Evolutionary conservation across 768 basidiomycete genomes (phyloP).

Genomic region (Amanita phalloides): DNA sequence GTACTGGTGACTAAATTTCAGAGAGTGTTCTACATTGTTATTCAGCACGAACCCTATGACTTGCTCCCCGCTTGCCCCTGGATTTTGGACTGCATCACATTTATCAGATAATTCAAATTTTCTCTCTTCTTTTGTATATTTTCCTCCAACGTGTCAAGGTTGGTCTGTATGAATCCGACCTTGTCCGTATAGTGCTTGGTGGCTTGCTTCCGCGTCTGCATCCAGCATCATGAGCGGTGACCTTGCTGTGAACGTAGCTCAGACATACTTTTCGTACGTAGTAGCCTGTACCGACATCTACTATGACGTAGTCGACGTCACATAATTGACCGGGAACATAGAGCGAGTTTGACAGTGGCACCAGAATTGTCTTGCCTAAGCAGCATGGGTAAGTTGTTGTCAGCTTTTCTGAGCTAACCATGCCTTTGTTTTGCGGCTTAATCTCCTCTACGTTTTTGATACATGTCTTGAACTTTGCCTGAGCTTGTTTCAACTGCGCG

Average conservation of each 20-base stretch:
- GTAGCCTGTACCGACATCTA: conserved; percentile 96
- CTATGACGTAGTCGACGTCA: conserved; percentile 78
- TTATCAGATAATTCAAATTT: conserved; percentile 66
- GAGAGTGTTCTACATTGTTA: not conserved
- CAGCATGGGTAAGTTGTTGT: not conserved
- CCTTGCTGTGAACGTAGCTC: conserved; percentile 30
- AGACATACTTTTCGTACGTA: conserved; percentile 80
- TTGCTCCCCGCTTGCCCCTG: conserved; percentile 10
- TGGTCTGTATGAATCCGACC: conserved; percentile 61
- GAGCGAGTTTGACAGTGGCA: conserved; percentile 89
- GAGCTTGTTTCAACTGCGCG: conserved; percentile 85
- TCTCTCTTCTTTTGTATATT: conserved; percentile 90
- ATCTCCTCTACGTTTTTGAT: conserved; percentile 72
- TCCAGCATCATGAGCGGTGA: conserved; percentile 5
- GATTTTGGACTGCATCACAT: conserved; percentile 58
- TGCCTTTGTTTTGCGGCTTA: conserved; percentile 57
- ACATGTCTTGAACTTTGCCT: conserved; percentile 85
- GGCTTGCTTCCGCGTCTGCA: conserved; percentile 10
- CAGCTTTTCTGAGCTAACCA: not conserved
- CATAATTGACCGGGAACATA: conserved; percentile 89
- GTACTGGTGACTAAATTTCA: not conserved
- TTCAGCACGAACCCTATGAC: not conserved
- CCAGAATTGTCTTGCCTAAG: conserved; percentile 77
- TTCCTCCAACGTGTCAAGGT: conserved; percentile 79
- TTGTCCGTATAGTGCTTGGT: conserved; percentile 34